Base-by-base conservation (phyloP, 2,329 filamentous ascomycete species). In the Lecanoromycetidae sp. region DNA sequence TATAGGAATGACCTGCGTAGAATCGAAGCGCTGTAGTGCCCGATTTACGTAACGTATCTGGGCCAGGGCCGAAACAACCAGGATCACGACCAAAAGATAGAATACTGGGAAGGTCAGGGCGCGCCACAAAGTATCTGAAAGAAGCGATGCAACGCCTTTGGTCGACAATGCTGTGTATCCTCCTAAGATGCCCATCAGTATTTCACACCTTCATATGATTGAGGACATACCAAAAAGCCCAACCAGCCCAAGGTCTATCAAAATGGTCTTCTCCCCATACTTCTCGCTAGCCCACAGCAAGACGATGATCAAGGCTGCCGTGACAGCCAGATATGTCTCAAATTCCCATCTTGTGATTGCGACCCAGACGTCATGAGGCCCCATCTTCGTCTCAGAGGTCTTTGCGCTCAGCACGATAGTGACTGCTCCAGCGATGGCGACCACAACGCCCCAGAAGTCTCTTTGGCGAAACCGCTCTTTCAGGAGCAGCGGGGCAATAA, bases 91-190 rank as follows among this genome's bases (percentile, higher is more conserved):
- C n/a, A 98, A 75, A 1, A 80, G 76, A 60, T 96, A 98, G 17
- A 87, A 93, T 51, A 98, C 82, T 0, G 90, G 88, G 29, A 90
- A 96, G 0, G 87, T 82, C 54, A 98, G 85, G 13, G 86, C 86
- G 57, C 84, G 79, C 74, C 88, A 86, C 17, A 96, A 75, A 0
- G 84, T 94, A 42, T 87, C 88, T 0, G 91, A 95, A 17, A 98
- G 74, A 68, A 98, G 81, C 0, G 91, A 96, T 1, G 91, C 90
- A 32, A 98, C 85, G 47, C 91, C 91, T 64, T 98, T 98, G 25
- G 91, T 98, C 1, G 90, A 87, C 5, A 98, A 73, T 9, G 86
- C 91, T n/a, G 91, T 98, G 65, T 95, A 98, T 51, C 87, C 91
- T 55, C 87, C 86, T 87, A 40, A 44, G 5, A 17, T 23, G 23